A percentile compares a stretch with the other conserved stretches of the same genome.
These are phyloP conservation scores for Elaeis guineensis DNA, from an alignment of 176 grass and related monocot genomes.

Conservation along the genomic window DNA sequence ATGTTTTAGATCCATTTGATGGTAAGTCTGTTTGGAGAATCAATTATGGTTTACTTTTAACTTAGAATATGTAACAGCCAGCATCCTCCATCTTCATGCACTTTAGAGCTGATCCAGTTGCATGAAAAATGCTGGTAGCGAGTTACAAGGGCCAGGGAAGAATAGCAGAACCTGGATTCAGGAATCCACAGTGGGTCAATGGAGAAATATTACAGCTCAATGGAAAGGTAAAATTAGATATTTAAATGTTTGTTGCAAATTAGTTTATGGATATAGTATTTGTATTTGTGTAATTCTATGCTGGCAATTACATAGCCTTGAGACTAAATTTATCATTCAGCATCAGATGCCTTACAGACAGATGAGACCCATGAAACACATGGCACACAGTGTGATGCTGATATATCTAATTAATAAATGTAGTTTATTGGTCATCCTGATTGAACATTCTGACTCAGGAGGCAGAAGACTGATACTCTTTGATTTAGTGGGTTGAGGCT, in stretches of 20 bases:
- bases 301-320: too few relatives aligned
- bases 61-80: neutral
- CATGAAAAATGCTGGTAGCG: constrained; percentile 28
- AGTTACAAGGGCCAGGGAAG: constrained; percentile 90
- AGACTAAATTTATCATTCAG: too few relatives aligned
- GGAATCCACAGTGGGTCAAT: constrained; percentile 86
- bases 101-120: too few relatives aligned
- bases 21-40: constrained; percentile 33
- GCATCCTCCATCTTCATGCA: constrained; percentile 23
- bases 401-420: too few relatives aligned
- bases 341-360: too few relatives aligned
- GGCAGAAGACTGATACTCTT: too few relatives aligned
- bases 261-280: neutral
- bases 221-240: constrained; percentile 73
- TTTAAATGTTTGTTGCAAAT: neutral
- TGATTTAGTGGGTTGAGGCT: too few relatives aligned
- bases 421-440: too few relatives aligned
- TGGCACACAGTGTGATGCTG: too few relatives aligned
- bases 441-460: too few relatives aligned
- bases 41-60: neutral
- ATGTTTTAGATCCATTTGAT: constrained; percentile 69
- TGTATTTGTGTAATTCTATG: too few relatives aligned
- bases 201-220: constrained; percentile 76
- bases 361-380: too few relatives aligned
- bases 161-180: constrained; percentile 86